Percentiles rank a stretch among this genome's conserved stretches.
These are phyloP conservation scores for Lentinula boryana DNA, from an alignment of 768 basidiomycete genomes.

Conservation along the genomic window DNA sequence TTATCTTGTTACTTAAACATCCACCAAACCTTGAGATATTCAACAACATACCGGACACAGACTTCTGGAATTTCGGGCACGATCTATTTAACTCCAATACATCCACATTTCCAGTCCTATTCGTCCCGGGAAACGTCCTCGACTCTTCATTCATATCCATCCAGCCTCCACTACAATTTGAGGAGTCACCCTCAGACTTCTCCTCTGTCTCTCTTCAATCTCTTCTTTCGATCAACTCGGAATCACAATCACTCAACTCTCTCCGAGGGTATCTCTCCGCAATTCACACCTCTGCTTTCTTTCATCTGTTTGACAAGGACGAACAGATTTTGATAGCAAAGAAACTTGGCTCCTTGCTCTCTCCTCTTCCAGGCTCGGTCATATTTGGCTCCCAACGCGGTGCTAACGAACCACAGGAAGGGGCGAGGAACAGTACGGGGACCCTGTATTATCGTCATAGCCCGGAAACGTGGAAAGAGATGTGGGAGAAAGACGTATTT, in stretches of 20 bases:
- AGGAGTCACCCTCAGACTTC: neutral
- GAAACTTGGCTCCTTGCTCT: constrained; percentile 24
- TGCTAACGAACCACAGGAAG: constrained; percentile 14
- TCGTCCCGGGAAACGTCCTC: constrained; percentile 38
- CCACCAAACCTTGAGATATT: neutral
- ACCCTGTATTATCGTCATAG: constrained; percentile 12
- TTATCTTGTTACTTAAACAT: neutral
- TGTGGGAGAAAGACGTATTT: constrained; percentile 12
- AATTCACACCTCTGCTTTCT: constrained; percentile 37
- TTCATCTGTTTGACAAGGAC: constrained; percentile 35
- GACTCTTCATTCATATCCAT: constrained; percentile 26
- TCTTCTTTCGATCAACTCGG: constrained; percentile 9
- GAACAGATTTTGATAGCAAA: constrained; percentile 26
- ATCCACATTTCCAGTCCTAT: constrained; percentile 33
- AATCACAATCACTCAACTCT: constrained; percentile 21
- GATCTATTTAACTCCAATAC: constrained; percentile 35
- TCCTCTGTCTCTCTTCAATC: constrained; percentile 13
- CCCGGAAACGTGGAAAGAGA: constrained; percentile 13
- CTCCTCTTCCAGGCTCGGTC: constrained; percentile 26
- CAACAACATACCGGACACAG: constrained; percentile 15
- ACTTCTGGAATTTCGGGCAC: constrained; percentile 43
- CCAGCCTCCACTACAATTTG: constrained; percentile 8
- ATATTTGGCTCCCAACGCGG: constrained; percentile 27
- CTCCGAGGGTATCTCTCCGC: constrained; percentile 33
- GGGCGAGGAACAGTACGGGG: neutral